Conservation (phyloP, 2,329 filamentous ascomycete species). For the Exophiala bonariae region DNA sequence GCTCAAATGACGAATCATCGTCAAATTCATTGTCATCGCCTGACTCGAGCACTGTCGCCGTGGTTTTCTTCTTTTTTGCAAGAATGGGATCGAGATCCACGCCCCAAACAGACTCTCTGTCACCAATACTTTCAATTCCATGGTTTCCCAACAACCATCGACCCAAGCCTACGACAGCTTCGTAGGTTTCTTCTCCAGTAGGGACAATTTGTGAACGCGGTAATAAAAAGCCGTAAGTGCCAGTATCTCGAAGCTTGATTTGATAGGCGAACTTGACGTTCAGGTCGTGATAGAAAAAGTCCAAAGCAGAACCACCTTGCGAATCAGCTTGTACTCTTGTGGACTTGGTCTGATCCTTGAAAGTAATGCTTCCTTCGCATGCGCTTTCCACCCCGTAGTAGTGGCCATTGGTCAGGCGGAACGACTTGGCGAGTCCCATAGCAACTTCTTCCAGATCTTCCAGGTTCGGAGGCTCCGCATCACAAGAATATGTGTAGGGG, state of each 20-base stretch:
- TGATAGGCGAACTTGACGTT: slow-evolving; percentile 84
- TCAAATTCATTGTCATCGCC: too few relatives aligned
- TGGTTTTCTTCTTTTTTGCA: too few relatives aligned
- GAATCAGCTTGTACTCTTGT: slow-evolving; percentile 63
- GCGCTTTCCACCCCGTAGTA: slow-evolving; percentile 77
- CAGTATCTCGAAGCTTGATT: slow-evolving; percentile 87
- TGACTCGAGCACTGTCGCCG: too few relatives aligned
- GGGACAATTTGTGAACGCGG: slow-evolving; percentile 85
- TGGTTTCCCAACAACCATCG: slow-evolving; percentile 64
- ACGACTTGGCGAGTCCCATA: slow-evolving; percentile 83
- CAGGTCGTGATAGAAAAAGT: slow-evolving; percentile 93
- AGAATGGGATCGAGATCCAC: too few relatives aligned
- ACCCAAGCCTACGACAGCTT: slow-evolving; percentile 79
- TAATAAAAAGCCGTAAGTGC: slow-evolving; percentile 89
- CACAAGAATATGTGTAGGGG: slow-evolving; percentile 86
- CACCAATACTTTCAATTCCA: slow-evolving; percentile 25
- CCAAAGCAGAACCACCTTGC: slow-evolving; percentile 81
- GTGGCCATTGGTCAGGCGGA: slow-evolving; percentile 76
- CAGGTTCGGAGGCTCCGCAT: slow-evolving; percentile 72
- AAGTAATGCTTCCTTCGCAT: slow-evolving; percentile 72
- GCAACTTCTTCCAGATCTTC: slow-evolving; percentile 92
- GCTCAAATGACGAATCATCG: too few relatives aligned
- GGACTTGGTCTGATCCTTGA: slow-evolving; percentile 26
- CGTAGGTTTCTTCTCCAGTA: slow-evolving; percentile 82
- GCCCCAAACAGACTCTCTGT: slow-evolving; percentile 17